A percentile compares a stretch with the other conserved stretches of the same genome.
Conservation (phyloP, 2,329 filamentous ascomycete species). For the Hortaea sp. region DNA sequence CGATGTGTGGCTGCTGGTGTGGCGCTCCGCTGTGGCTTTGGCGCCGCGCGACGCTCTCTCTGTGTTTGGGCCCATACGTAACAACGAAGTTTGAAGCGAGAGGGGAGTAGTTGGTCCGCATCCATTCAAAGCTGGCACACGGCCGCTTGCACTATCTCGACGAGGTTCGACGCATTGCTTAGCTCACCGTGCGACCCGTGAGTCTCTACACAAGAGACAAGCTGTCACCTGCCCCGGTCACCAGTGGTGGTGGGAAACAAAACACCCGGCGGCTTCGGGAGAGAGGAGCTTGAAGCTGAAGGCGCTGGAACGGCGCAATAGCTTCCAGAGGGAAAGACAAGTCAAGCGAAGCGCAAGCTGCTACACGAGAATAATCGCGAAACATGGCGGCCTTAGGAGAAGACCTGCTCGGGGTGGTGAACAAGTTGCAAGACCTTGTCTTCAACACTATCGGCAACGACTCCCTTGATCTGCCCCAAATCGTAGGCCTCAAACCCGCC, state of each 20-base stretch:
- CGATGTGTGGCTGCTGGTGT: too few species aligned
- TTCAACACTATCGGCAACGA: constrained; percentile 99
- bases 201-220: not conserved
- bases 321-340: not conserved
- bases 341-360: not conserved
- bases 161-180: too few species aligned
- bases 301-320: not conserved
- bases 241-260: not conserved
- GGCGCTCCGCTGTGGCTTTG: too few species aligned
- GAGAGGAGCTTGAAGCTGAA: not conserved
- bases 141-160: too few species aligned
- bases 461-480: constrained; percentile 92
- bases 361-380: not conserved
- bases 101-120: too few species aligned
- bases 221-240: not conserved
- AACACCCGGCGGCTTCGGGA: not conserved
- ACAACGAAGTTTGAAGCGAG: too few species aligned
- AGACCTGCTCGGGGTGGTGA: constrained; percentile 88
- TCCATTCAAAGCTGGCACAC: too few species aligned
- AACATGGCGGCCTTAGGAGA: constrained; percentile 88
- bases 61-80: too few species aligned
- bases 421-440: constrained; percentile 83
- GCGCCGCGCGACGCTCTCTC: too few species aligned
- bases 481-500: constrained; percentile 55
- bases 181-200: too few species aligned